Conservation (phyloP, 768 basidiomycete genomes). For the Tephrocybe rancida region DNA sequence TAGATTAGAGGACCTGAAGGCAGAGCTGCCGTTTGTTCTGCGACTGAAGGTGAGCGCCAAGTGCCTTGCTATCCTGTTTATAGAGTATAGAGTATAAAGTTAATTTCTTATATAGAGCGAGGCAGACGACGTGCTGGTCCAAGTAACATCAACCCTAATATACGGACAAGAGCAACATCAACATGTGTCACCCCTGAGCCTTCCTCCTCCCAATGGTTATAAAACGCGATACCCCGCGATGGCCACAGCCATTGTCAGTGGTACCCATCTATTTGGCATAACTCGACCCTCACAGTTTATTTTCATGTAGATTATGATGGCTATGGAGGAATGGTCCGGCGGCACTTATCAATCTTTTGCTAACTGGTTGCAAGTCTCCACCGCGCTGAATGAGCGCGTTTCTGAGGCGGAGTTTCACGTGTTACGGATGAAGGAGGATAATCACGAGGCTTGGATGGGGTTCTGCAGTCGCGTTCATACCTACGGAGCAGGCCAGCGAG, state of each 20-base stretch:
- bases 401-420: neutral
- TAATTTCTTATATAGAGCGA: neutral
- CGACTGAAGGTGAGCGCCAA: neutral
- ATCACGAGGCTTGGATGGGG: neutral
- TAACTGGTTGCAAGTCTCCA: neutral
- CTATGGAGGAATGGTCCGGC: neutral
- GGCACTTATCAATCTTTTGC: neutral
- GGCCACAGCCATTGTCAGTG: neutral
- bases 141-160: neutral
- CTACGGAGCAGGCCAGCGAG: neutral
- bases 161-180: too few species aligned
- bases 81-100: too few species aligned
- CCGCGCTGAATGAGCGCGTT: neutral
- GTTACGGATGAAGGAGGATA: neutral
- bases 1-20: neutral
- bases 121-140: neutral
- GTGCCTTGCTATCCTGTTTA: neutral
- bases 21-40: neutral
- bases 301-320: neutral
- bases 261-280: neutral
- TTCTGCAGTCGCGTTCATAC: neutral
- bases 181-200: neutral
- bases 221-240: neutral
- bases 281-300: neutral
- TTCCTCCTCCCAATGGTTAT: neutral